phyloP scores from a whole-genome alignment of 768 basidiomycete genomes.

The Myochromella boudieri region DNA sequence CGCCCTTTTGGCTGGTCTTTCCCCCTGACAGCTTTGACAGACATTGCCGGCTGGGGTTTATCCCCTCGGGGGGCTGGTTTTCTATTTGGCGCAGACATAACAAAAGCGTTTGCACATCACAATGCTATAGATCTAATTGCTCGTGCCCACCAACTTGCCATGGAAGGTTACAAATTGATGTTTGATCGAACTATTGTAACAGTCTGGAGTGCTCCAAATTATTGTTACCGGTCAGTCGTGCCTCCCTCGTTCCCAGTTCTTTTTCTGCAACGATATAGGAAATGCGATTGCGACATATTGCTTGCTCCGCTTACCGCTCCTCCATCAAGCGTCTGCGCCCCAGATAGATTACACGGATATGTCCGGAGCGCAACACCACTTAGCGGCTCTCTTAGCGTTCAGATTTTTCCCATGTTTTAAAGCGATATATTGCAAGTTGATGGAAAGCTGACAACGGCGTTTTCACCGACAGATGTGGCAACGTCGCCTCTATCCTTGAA shows the following conservation, averaged over 20 bases:
- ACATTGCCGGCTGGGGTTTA: slow-evolving; percentile 93
- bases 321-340: too few species aligned
- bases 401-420: too few species aligned
- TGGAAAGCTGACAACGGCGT: slow-evolving; percentile 11
- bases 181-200: slow-evolving; percentile 94
- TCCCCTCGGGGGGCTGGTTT: slow-evolving; percentile 98
- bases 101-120: slow-evolving; percentile 84
- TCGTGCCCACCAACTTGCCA: slow-evolving; percentile 94
- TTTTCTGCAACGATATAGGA: too few species aligned
- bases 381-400: too few species aligned
- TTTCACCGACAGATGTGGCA: slow-evolving; percentile 70
- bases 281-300: too few species aligned
- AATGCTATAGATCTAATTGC: slow-evolving; percentile 96
- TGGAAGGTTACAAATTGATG: slow-evolving; percentile 98
- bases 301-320: too few species aligned
- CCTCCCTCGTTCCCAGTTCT: slow-evolving; percentile 6
- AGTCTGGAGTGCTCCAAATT: slow-evolving; percentile 98
- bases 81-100: slow-evolving; percentile 91
- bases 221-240: slow-evolving; percentile 84
- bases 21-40: slow-evolving; percentile 37
- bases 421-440: too few species aligned
- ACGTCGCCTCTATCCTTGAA: slow-evolving; percentile 92
- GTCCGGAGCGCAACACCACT: too few species aligned
- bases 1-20: not conserved
- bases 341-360: too few species aligned